Evolutionary conservation across 805 yeast species (phyloP), one percentile per base, ranked within the genome.

Genomic region (Tetrapisispora fleetii): DNA sequence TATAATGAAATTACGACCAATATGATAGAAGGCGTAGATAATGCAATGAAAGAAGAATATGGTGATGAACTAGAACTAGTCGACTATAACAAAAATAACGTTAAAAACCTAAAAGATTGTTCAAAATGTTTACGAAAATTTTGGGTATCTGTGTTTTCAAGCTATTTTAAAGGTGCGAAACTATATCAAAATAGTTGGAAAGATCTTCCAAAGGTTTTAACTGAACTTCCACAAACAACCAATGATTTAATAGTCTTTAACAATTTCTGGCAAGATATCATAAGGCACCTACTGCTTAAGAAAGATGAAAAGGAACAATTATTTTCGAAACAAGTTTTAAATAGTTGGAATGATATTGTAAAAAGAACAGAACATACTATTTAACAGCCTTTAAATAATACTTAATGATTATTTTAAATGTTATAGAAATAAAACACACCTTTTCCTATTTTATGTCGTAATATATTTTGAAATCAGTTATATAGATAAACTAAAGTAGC

Each of bases 111-210:
- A n/a, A 45, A 39, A 2, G 79, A 74, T 48, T 72, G 79, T 21
- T 62, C 75, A 2, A 54, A 62, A 1, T 62, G 67, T 4, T 58
- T 85, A 14, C 63, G 65, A 8, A 60, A 75, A 53, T 78, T 70
- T 55, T 74, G 80, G 75, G 58, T 78, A 1, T 72, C 88, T 1
- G 83, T 78, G 1, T 85, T 85, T 57, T 61, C 74, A 4, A 76
- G 69, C 2, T 76, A 73, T 49, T 76, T 82, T 49, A 51, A 57
- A 37, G 48, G 48, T 2, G 30, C 56, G 32, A 50, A 49, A 45
- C 53, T 66, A 43, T 49, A 55, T 51, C 35, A 49, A 46, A 33
- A 54, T 17, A 48, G 56, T 37, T 66, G 68, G 56, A 61, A 52
- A 48, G 59, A 57, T 43, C 37, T 49, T 1, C 68, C 72, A 0